Percentiles rank a stretch among this genome's conserved stretches.
Evolutionary conservation across 2,329 filamentous ascomycete species (phyloP).

Genomic region (Tolypocladium inflatum): DNA sequence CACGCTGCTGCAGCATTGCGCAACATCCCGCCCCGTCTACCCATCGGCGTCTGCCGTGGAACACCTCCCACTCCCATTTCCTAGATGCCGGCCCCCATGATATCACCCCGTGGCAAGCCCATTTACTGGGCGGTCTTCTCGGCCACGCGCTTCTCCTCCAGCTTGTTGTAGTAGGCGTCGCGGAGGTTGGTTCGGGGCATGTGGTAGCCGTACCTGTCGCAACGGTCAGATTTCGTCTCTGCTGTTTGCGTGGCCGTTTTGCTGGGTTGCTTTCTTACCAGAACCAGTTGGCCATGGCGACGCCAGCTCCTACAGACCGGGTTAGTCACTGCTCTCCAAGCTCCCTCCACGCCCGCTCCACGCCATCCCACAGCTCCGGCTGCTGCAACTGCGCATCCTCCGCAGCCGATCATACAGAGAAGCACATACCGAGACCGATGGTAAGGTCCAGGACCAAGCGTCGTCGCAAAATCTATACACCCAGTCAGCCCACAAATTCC

Average conservation of each 20-base stretch:
- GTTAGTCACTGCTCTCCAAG: slow-evolving; percentile 21
- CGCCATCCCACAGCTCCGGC: slow-evolving; percentile 9
- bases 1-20: slow-evolving; percentile 12
- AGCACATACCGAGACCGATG: slow-evolving; percentile 45
- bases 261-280: slow-evolving; percentile 35
- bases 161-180: slow-evolving; percentile 48
- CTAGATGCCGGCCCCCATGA: neutral
- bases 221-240: slow-evolving; percentile 3
- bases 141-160: slow-evolving; percentile 46
- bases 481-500: slow-evolving; percentile 22
- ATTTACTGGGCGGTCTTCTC: slow-evolving; percentile 18
- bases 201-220: slow-evolving; percentile 51
- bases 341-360: neutral
- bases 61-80: slow-evolving; percentile 2
- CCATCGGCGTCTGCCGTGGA: neutral
- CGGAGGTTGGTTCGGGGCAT: slow-evolving; percentile 49
- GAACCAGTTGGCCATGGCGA: slow-evolving; percentile 44
- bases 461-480: slow-evolving; percentile 47
- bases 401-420: slow-evolving; percentile 5
- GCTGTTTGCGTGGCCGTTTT: neutral
- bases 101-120: neutral
- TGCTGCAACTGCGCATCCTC: slow-evolving; percentile 9
- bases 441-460: slow-evolving; percentile 46
- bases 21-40: slow-evolving; percentile 4
- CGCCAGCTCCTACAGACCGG: slow-evolving; percentile 36